Percentiles rank a stretch among this genome's conserved stretches.
phyloP scores from a whole-genome alignment of 352 stramenopile species.

The Pythium aphanidermatum region DNA sequence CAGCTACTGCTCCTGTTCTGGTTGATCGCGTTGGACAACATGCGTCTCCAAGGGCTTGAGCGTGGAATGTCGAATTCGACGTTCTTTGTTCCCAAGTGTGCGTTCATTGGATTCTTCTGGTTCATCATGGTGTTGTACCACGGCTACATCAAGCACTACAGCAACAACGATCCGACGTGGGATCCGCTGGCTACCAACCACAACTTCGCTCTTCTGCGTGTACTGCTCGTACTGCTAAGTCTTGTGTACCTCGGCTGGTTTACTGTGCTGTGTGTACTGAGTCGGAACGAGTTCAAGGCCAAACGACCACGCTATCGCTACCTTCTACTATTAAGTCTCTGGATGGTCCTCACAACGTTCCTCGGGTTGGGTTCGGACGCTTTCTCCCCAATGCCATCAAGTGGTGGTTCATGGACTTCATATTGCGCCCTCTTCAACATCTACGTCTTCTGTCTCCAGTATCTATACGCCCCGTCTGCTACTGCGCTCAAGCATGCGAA shows the following conservation, averaged over 20 bases:
- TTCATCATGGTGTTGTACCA: conserved; percentile 44
- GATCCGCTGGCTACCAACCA: conserved; percentile 33
- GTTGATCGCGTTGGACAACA: conserved; percentile 49
- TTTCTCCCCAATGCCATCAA: conserved; percentile 40
- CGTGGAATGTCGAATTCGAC: conserved; percentile 40
- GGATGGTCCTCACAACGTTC: conserved; percentile 47
- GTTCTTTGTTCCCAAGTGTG: conserved; percentile 50
- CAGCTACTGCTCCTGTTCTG: conserved; percentile 53
- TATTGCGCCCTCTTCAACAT: conserved; percentile 52
- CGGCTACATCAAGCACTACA: conserved; percentile 57
- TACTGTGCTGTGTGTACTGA: conserved; percentile 28
- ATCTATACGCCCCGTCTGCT: conserved; percentile 45
- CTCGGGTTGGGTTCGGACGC: conserved; percentile 29
- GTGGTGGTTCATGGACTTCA: conserved; percentile 41
- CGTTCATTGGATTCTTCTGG: conserved; percentile 48
- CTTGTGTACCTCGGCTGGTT: conserved; percentile 49
- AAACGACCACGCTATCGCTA: conserved; percentile 44
- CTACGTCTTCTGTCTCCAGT: conserved; percentile 51
- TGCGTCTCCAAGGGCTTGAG: conserved; percentile 44
- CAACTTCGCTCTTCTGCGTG: conserved; percentile 30
- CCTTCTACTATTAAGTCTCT: conserved; percentile 34
- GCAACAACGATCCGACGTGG: conserved; percentile 48
- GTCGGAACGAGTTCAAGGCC: conserved; percentile 33
- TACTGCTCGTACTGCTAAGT: conserved; percentile 33
- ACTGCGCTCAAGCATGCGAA: conserved; percentile 26